phyloP scores from a whole-genome alignment of 169 alveolate genomes.

The Plasmodium billcollinsi region DNA sequence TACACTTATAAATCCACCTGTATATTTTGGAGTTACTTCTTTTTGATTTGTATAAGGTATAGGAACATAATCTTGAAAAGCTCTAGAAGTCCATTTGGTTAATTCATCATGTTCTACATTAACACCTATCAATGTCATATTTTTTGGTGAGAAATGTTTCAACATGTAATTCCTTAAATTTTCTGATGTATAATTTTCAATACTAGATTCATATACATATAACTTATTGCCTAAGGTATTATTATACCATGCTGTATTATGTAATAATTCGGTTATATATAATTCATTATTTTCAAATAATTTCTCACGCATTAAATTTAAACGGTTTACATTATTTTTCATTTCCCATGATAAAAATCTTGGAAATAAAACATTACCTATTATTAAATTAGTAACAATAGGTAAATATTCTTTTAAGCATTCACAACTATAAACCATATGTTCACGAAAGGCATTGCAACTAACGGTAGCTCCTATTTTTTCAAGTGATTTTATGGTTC shows the following conservation, averaged over 20 bases:
- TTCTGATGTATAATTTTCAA: conserved; percentile 86
- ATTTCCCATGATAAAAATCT: conserved; percentile 90
- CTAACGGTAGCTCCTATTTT: conserved; percentile 89
- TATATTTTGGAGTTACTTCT: conserved; percentile 85
- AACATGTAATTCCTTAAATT: conserved; percentile 88
- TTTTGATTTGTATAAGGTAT: conserved; percentile 83
- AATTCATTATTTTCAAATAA: conserved; percentile 84
- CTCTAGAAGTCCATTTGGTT: conserved; percentile 89
- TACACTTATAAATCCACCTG: conserved; percentile 90
- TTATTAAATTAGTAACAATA: conserved; percentile 85
- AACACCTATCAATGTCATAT: conserved; percentile 89
- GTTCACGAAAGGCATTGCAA: conserved; percentile 85
- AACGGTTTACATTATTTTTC: conserved; percentile 83
- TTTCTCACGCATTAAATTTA: conserved; percentile 78
- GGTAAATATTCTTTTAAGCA: conserved; percentile 89
- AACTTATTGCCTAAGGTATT: conserved; percentile 89
- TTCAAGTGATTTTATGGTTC: conserved; percentile 91
- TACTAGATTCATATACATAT: conserved; percentile 81
- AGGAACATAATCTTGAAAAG: conserved; percentile 91
- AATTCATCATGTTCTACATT: conserved; percentile 88
- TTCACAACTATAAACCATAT: conserved; percentile 87
- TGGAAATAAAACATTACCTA: conserved; percentile 92
- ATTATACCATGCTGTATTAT: conserved; percentile 91
- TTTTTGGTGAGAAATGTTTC: conserved; percentile 90
- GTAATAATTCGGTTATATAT: conserved; percentile 89